Evolutionary conservation across 2,329 filamentous ascomycete species (phyloP).

Genomic region (Didymella pinodella): DNA sequence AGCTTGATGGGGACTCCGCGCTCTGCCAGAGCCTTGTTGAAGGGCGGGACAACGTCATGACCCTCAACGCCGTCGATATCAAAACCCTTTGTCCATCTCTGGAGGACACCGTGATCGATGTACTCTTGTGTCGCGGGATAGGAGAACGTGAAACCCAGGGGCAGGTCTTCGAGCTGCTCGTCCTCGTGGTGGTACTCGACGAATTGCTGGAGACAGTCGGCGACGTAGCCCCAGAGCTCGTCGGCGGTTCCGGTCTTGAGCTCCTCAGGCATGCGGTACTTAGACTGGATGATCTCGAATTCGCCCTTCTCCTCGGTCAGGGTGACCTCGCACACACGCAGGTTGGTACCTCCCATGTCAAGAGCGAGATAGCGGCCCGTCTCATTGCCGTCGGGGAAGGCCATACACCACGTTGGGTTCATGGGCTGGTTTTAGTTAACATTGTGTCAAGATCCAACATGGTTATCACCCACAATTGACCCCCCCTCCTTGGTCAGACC

Average conservation of each 20-base stretch:
- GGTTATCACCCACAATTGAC: constrained; percentile 77
- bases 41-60: constrained; percentile 86
- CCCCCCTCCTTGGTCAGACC: constrained; percentile 87
- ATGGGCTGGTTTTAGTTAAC: constrained; percentile 78
- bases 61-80: constrained; percentile 93
- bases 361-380: constrained; percentile 87
- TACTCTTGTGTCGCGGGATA: constrained; percentile 94
- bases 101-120: constrained; percentile 90
- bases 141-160: constrained; percentile 95
- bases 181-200: constrained; percentile 82
- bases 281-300: constrained; percentile 95
- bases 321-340: constrained; percentile 93
- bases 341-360: constrained; percentile 96
- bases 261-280: constrained; percentile 94
- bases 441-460: constrained; percentile 75
- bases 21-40: constrained; percentile 79
- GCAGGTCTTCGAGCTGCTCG: constrained; percentile 70
- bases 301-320: constrained; percentile 87
- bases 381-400: constrained; percentile 85
- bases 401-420: constrained; percentile 98
- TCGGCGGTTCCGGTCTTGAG: constrained; percentile 86
- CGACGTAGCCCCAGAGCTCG: constrained; percentile 94
- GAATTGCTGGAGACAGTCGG: constrained; percentile 91
- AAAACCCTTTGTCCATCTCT: constrained; percentile 98
- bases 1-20: constrained; percentile 89